phyloP scores from a whole-genome alignment of 1,284 basidiomycete genomes.

The Dichomitus squalens region DNA sequence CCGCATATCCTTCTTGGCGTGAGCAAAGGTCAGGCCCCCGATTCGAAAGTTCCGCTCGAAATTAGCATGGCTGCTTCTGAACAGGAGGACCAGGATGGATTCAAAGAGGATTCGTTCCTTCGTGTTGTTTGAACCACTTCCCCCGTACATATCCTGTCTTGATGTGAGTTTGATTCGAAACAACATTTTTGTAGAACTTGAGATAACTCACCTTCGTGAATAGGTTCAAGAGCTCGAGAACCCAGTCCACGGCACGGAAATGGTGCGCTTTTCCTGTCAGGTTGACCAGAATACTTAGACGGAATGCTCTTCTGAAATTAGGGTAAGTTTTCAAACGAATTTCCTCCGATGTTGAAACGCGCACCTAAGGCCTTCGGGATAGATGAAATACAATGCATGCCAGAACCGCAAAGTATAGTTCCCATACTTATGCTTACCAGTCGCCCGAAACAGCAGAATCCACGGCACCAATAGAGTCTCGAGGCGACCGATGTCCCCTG shows the following conservation, averaged over 20 bases:
- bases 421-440: constrained; percentile 41
- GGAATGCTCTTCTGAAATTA: constrained; percentile 25
- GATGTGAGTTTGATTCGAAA: background rate
- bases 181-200: background rate
- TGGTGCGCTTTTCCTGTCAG: constrained; percentile 23
- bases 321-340: too few species aligned
- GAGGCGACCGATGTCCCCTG: constrained; percentile 39
- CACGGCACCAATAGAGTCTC: constrained; percentile 33
- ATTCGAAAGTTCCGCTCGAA: constrained; percentile 15
- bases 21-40: background rate
- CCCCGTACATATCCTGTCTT: constrained; percentile 5
- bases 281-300: constrained; percentile 30
- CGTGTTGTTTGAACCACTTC: constrained; percentile 15
- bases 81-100: constrained; percentile 16
- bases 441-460: constrained; percentile 33
- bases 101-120: constrained; percentile 15
- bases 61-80: constrained; percentile 9
- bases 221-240: constrained; percentile 27
- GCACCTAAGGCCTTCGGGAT: constrained; percentile 32
- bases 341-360: too few species aligned
- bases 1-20: constrained; percentile 11
- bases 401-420: constrained; percentile 28
- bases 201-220: constrained; percentile 28
- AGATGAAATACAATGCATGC: constrained; percentile 33
- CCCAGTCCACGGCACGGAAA: constrained; percentile 31